Evolutionary conservation across 495 filamentous ascomycete species (phyloP).

Genomic region (Aspergillus funiculosus): DNA sequence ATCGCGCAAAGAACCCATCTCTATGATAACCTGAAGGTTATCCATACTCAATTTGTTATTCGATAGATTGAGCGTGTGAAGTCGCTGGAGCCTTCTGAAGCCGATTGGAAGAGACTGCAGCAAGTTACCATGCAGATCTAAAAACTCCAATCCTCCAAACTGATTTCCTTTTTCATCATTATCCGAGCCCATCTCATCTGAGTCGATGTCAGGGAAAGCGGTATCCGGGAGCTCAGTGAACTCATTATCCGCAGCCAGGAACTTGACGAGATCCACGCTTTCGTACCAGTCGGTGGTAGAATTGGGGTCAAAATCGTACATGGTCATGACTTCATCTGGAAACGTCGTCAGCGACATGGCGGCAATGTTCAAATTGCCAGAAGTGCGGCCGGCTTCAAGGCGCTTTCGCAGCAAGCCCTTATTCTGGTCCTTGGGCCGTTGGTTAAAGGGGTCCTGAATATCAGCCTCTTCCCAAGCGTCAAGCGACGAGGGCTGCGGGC

Average conservation of each 20-base stretch:
- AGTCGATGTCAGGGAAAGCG: slow-evolving; percentile 69
- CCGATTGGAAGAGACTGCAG: slow-evolving; percentile 68
- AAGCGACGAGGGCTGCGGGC: slow-evolving; percentile 21
- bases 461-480: slow-evolving; percentile 42
- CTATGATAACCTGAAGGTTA: slow-evolving; percentile 63
- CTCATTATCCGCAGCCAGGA: slow-evolving; percentile 91
- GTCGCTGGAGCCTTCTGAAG: slow-evolving; percentile 59
- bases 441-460: slow-evolving; percentile 63
- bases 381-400: slow-evolving; percentile 66
- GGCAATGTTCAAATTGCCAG: slow-evolving; percentile 84
- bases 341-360: slow-evolving; percentile 76
- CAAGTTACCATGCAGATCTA: slow-evolving; percentile 84
- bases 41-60: slow-evolving; percentile 71
- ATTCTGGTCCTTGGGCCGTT: slow-evolving; percentile 53
- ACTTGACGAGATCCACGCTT: slow-evolving; percentile 81
- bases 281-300: slow-evolving; percentile 73
- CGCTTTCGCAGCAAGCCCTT: slow-evolving; percentile 65
- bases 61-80: slow-evolving; percentile 80
- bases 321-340: slow-evolving; percentile 75
- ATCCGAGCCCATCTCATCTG: slow-evolving; percentile 50
- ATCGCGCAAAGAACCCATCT: slow-evolving; percentile 66
- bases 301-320: slow-evolving; percentile 74
- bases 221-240: slow-evolving; percentile 63
- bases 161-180: slow-evolving; percentile 62
- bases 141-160: slow-evolving; percentile 74